These are phyloP conservation scores for Coemansia sp. DNA, from an alignment of 192 early-diverging fungal species.

Conservation along the genomic window DNA sequence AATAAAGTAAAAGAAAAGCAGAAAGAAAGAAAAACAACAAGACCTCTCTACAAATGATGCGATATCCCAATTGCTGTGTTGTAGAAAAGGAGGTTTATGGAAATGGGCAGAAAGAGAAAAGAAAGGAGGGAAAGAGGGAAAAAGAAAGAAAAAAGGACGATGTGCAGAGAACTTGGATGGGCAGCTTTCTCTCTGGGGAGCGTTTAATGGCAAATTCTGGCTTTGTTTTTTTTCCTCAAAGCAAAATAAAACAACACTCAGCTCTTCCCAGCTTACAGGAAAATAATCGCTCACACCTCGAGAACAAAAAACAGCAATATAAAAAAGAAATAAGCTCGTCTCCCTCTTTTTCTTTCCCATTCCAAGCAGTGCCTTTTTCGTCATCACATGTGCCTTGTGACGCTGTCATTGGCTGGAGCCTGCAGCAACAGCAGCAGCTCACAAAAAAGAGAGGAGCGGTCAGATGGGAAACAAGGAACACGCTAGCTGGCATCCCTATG, in stretches of 20 bases:
- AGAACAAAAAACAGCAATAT: too few species aligned
- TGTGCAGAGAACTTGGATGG: neutral
- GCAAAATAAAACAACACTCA: neutral
- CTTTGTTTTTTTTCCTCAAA: neutral
- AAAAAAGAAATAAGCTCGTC: too few species aligned
- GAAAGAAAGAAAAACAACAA: too few species aligned
- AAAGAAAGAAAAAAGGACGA: neutral
- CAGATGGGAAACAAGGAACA: neutral
- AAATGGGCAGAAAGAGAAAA: constrained; percentile 5
- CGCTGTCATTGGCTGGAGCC: constrained; percentile 1
- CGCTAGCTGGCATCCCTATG: too few species aligned
- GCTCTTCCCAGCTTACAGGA: too few species aligned
- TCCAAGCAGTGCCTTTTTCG: neutral
- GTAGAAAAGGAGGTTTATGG: constrained; percentile 3
- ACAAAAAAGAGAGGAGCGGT: neutral
- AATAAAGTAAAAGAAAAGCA: constrained; percentile 1
- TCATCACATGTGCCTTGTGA: neutral
- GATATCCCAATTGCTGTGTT: neutral
- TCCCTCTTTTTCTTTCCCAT: neutral
- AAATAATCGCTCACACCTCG: too few species aligned
- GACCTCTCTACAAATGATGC: neutral
- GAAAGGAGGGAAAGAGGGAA: neutral
- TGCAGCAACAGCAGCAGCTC: neutral
- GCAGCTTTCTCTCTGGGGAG: too few species aligned
- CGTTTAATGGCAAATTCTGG: too few species aligned